phyloP scores from a whole-genome alignment of 1,284 basidiomycete genomes.

The Moesziomyces sp. region DNA sequence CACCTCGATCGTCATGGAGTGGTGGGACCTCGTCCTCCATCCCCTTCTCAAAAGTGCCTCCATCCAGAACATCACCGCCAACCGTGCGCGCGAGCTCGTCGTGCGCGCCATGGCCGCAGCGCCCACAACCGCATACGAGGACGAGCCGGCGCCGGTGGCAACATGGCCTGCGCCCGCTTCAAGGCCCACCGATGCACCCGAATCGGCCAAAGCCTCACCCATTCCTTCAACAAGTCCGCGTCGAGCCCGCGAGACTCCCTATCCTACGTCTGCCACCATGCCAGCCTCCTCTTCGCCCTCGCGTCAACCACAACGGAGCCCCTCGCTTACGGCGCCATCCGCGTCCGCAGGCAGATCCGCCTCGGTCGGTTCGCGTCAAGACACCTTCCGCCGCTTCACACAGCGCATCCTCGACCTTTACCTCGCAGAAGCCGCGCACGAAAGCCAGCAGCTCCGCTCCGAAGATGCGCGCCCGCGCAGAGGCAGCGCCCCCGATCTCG shows the following conservation, averaged over 20 bases:
- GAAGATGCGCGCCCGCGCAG: slow-evolving; percentile 17
- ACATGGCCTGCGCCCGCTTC: slow-evolving; percentile 34
- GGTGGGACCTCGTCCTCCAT: slow-evolving; percentile 62
- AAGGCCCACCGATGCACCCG: not conserved
- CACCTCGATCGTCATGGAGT: slow-evolving; percentile 49
- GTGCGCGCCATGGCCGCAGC: slow-evolving; percentile 53
- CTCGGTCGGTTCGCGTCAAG: slow-evolving; percentile 23
- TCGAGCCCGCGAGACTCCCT: slow-evolving; percentile 46
- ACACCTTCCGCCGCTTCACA: slow-evolving; percentile 52
- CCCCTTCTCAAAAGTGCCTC: slow-evolving; percentile 55
- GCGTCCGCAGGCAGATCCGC: slow-evolving; percentile 30
- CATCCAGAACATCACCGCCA: slow-evolving; percentile 40
- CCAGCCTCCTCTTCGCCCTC: slow-evolving; percentile 29
- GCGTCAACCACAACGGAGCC: slow-evolving; percentile 23
- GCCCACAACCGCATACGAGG: slow-evolving; percentile 52
- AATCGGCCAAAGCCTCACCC: slow-evolving; percentile 1
- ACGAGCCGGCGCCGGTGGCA: slow-evolving; percentile 47
- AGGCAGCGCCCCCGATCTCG: slow-evolving; percentile 15
- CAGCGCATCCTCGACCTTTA: slow-evolving; percentile 61
- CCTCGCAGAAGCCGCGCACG: slow-evolving; percentile 51
- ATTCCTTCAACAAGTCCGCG: slow-evolving; percentile 15
- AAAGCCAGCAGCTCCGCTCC: slow-evolving; percentile 21
- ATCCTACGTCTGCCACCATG: slow-evolving; percentile 39
- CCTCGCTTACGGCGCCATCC: slow-evolving; percentile 8
- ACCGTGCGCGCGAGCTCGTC: slow-evolving; percentile 53